These are phyloP conservation scores for Vicia villosa DNA, from an alignment of 306 rosid genomes.

Conservation along the genomic window DNA sequence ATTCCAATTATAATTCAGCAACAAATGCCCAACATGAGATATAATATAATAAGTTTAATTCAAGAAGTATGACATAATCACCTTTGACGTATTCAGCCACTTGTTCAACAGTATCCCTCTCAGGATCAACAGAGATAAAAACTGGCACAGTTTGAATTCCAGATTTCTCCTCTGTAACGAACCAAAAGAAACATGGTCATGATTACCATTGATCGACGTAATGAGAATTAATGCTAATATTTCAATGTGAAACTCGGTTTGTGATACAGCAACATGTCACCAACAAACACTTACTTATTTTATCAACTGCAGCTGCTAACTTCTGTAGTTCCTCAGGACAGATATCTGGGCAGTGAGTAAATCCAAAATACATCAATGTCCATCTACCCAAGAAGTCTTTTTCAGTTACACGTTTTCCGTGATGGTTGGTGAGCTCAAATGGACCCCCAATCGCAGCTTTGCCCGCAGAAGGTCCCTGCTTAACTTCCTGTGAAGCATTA, in stretches of 20 bases:
- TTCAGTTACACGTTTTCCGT: constrained; percentile 82
- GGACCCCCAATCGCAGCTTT: constrained; percentile 97
- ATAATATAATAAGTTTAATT: not conserved
- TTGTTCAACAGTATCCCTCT: constrained; percentile 96
- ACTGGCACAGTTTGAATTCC: constrained; percentile 73
- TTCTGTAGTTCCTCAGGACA: constrained; percentile 88
- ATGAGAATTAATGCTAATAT: not conserved
- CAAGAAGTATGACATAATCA: constrained; percentile 34
- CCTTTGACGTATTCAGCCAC: constrained; percentile 92
- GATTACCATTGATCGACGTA: constrained; percentile 2
- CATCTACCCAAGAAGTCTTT: constrained; percentile 83
- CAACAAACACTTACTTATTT: constrained; percentile 70
- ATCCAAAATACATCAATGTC: constrained; percentile 86
- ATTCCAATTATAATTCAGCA: constrained; percentile 27
- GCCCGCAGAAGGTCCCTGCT: constrained; percentile 92
- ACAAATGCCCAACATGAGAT: not conserved
- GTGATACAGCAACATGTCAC: not conserved
- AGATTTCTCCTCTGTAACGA: constrained; percentile 59
- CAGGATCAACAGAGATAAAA: constrained; percentile 96
- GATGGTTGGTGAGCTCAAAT: constrained; percentile 77
- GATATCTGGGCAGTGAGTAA: constrained; percentile 97
- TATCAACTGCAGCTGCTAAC: constrained; percentile 87
- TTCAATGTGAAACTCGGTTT: constrained; percentile 13
- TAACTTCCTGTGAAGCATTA: constrained; percentile 66
- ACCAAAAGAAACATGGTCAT: constrained; percentile 32